Conservation (phyloP, 2,329 filamentous ascomycete species). For the Purpureocillium takamizusanense region DNA sequence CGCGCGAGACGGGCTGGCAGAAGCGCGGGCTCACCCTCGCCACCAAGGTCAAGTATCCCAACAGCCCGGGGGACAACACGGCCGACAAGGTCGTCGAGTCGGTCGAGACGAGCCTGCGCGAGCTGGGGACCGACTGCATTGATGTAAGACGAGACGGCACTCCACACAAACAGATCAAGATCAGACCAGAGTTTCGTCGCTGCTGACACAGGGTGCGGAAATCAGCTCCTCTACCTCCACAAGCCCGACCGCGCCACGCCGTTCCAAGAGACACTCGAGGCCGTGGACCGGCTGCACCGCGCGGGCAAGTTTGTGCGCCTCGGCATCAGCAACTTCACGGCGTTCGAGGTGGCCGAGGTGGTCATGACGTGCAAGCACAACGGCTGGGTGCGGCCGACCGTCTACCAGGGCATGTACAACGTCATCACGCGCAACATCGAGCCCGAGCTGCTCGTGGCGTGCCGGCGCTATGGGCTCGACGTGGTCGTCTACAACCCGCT, state of each 20-base stretch:
- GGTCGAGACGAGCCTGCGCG: slow-evolving; percentile 59
- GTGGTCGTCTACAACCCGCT: slow-evolving; percentile 78
- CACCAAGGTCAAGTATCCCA: slow-evolving; percentile 65
- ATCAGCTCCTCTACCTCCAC: slow-evolving; percentile 30
- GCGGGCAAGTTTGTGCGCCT: slow-evolving; percentile 76
- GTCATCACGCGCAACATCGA: slow-evolving; percentile 69
- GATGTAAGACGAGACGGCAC: no score
- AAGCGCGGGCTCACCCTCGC: slow-evolving; percentile 68
- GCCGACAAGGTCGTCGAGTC: slow-evolving; percentile 54
- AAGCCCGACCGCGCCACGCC: slow-evolving; percentile 51
- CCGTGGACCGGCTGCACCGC: slow-evolving; percentile 73
- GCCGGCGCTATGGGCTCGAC: slow-evolving; percentile 67
- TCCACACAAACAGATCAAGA: no score
- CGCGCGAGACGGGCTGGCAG: slow-evolving; percentile 66
- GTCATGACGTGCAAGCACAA: slow-evolving; percentile 70
- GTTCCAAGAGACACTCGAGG: slow-evolving; percentile 72
- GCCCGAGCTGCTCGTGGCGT: slow-evolving; percentile 63
- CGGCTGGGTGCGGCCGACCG: slow-evolving; percentile 72
- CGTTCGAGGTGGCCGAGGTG: slow-evolving; percentile 82
- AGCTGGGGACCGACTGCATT: slow-evolving; percentile 63
- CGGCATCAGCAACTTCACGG: slow-evolving; percentile 76
- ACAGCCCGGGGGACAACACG: slow-evolving; percentile 48
- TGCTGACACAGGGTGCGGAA: slow-evolving; percentile 9
- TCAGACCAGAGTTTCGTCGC: neutral
- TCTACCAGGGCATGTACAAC: slow-evolving; percentile 88